phyloP scores from a whole-genome alignment of 148 eudicot species.

The Fallopia convolvulus region DNA sequence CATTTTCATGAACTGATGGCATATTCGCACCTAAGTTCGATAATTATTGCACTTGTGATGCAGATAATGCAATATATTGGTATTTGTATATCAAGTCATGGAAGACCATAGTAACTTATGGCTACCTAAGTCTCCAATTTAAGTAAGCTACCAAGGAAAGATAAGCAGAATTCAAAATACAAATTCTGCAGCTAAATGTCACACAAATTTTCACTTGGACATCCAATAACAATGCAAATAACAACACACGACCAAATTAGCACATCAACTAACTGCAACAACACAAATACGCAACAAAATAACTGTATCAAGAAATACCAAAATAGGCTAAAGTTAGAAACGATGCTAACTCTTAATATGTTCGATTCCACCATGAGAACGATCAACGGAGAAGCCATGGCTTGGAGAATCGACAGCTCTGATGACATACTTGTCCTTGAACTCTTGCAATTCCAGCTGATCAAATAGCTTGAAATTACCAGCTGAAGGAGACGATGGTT shows the following conservation, averaged over 20 bases:
- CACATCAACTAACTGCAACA: background rate
- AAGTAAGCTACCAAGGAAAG: background rate
- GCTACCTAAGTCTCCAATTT: background rate
- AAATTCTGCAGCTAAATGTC: background rate
- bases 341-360: slow-evolving; percentile 39
- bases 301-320: background rate
- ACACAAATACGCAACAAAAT: background rate
- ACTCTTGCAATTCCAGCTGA: slow-evolving; percentile 57
- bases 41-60: background rate
- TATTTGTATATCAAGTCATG: background rate
- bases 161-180: background rate
- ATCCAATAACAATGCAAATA: background rate
- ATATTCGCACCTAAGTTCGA: background rate
- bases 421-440: slow-evolving; percentile 54
- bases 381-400: slow-evolving; percentile 59
- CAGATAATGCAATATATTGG: no score
- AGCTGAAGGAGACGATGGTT: slow-evolving; percentile 12
- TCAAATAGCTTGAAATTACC: slow-evolving; percentile 57
- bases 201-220: background rate
- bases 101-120: background rate
- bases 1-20: background rate
- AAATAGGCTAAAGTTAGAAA: slow-evolving; percentile 1
- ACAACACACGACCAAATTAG: background rate
- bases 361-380: slow-evolving; percentile 56
- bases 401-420: slow-evolving; percentile 43